Evolutionary conservation across 139 green algal species (phyloP), one percentile per base, ranked within the genome.

Genomic region (Chlorella vulgaris): DNA sequence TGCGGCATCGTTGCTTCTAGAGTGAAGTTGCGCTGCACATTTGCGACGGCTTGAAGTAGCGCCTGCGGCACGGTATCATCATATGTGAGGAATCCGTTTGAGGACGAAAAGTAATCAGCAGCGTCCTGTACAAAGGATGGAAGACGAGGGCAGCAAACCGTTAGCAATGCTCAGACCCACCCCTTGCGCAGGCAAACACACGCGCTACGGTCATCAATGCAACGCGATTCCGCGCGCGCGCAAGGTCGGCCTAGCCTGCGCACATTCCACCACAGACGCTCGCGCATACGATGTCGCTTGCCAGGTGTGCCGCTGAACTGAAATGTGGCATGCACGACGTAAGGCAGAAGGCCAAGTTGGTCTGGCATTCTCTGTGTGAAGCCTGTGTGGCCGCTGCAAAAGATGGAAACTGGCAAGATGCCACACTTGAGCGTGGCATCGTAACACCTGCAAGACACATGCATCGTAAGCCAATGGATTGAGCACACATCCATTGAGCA

Each of bases 231-330:
- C 33, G 65, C 33, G 43, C 33, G 21, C 4, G 33, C 1, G 13
- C 65, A 50, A 71, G n/a, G n/a, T n/a, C n/a, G n/a, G 65, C 31
- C 26, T 29, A 38, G 29, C 5, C 76, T 74, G n/a, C n/a, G n/a
- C 29, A 77, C 78, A n/a, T 80, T 84, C 69, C 69, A 84, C 66
- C 38, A 58, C 47, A 80, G 76, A 3, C 74, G 60, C 42, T 92
- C 88, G 19, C 88, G 84, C 51, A 90, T 83, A 42, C 88, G 81
- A 58, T 89, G 74, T 42, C 88, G 78, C 82, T 92, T 92, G 24
- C 77, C 77, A 50, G 82, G 65, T 0, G 86, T 92, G 51, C 82
- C 81, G 28, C 40, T 50, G 47, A 69, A 83, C 71, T 89, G 85
- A 61, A 89, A 89, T 5, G 85, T 89, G 6, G 81, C 85, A 33